Conservation (phyloP, 371 early-diverging fungal genomes). For the Umbelopsis sp. region DNA sequence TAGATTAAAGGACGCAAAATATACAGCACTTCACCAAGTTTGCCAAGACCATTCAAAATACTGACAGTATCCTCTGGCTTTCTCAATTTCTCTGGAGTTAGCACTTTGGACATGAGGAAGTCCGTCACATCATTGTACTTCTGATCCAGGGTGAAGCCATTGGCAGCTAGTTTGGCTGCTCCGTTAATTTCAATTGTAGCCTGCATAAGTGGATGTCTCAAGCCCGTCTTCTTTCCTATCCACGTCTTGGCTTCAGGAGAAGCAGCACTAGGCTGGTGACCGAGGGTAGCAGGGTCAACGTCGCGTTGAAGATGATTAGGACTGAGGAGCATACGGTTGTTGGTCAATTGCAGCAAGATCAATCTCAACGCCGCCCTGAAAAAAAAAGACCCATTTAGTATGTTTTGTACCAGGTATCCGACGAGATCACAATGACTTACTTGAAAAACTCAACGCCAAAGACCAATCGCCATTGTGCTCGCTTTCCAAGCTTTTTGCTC, state of each 20-base stretch:
- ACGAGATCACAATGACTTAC: constrained; percentile 41
- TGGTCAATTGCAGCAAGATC: constrained; percentile 59
- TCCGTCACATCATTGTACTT: constrained; percentile 58
- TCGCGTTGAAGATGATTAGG: constrained; percentile 75
- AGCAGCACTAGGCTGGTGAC: constrained; percentile 23
- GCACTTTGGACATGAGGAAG: constrained; percentile 66
- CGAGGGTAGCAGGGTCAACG: constrained; percentile 61
- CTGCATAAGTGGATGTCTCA: constrained; percentile 36
- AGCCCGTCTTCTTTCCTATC: constrained; percentile 50
- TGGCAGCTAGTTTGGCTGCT: constrained; percentile 17
- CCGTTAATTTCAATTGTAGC: constrained; percentile 34
- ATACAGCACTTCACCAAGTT: constrained; percentile 78
- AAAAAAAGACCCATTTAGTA: not conserved
- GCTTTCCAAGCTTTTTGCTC: constrained; percentile 67
- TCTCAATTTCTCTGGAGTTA: constrained; percentile 63
- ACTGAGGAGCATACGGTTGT: constrained; percentile 68
- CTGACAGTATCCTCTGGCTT: constrained; percentile 75
- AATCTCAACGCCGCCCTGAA: constrained; percentile 63
- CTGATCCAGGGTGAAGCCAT: constrained; percentile 5
- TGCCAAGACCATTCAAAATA: constrained; percentile 56
- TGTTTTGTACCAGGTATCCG: not conserved
- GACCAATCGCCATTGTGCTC: constrained; percentile 70
- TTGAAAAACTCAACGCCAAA: constrained; percentile 74
- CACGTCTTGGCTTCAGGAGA: constrained; percentile 26
- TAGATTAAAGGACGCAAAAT: constrained; percentile 87